A percentile compares a stretch with the other conserved stretches of the same genome.
phyloP scores from a whole-genome alignment of 192 early-diverging fungal species.

The Backusella liffmaniae region DNA sequence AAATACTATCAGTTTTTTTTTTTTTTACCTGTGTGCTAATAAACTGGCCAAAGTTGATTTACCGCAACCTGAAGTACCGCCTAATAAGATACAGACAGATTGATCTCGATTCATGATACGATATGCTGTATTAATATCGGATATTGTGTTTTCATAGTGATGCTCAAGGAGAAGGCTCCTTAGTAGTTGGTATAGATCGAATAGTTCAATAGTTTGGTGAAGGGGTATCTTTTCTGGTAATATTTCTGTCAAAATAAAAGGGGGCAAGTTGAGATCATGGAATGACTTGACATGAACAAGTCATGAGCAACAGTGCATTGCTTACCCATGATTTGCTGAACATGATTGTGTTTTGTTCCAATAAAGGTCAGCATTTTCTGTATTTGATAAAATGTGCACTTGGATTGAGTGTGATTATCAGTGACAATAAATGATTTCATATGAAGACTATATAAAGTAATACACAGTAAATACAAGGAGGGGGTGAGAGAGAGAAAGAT shows the following conservation, averaged over 20 bases:
- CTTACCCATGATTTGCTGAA: constrained; percentile 18
- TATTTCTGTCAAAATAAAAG: not conserved
- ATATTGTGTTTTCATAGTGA: constrained; percentile 11
- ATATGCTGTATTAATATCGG: constrained; percentile 20
- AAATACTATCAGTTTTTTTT: not conserved
- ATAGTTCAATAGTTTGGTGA: constrained; percentile 2
- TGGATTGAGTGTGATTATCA: not conserved
- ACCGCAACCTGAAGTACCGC: constrained; percentile 30
- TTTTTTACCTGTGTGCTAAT: constrained; percentile 12
- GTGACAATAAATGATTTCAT: not conserved
- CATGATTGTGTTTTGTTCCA: constrained; percentile 20
- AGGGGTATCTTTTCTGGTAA: not conserved
- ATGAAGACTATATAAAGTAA: constrained; percentile 7
- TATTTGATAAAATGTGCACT: constrained; percentile 22
- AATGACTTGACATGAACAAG: not conserved
- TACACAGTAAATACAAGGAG: not conserved
- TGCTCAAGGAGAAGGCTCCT: not conserved
- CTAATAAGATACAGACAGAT: constrained; percentile 24
- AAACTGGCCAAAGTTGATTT: constrained; percentile 28
- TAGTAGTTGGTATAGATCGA: not conserved
- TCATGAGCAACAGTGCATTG: not conserved
- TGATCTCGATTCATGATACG: constrained; percentile 12
- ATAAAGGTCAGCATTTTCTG: constrained; percentile 21
- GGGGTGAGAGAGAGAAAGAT: not conserved
- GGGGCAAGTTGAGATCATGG: too few relatives aligned